phyloP scores from a whole-genome alignment of 208 protist genomes.

The Leishmania arabica region DNA sequence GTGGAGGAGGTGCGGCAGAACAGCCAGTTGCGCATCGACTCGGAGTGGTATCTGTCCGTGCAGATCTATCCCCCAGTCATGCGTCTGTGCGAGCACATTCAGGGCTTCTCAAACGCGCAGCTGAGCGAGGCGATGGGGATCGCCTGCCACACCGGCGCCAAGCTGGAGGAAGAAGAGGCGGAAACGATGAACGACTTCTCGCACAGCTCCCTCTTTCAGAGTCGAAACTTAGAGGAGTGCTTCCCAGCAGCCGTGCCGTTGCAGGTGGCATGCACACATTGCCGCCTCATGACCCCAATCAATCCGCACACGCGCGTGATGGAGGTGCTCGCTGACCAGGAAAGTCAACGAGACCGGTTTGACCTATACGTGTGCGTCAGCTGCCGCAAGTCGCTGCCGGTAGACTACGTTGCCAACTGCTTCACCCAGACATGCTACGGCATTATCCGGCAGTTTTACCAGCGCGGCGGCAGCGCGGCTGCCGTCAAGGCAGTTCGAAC shows the following conservation, averaged over 20 bases:
- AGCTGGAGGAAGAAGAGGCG: constrained; percentile 29
- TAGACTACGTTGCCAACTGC: constrained; percentile 83
- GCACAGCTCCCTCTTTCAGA: constrained; percentile 78
- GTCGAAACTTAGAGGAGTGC: constrained; percentile 62
- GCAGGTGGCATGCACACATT: constrained; percentile 77
- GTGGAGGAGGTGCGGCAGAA: constrained; percentile 85
- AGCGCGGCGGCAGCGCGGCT: constrained; percentile 57
- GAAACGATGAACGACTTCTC: constrained; percentile 65
- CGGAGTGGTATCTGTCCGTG: constrained; percentile 94
- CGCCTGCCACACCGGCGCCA: constrained; percentile 38
- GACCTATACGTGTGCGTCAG: constrained; percentile 78
- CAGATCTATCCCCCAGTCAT: constrained; percentile 96
- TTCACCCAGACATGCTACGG: constrained; percentile 75
- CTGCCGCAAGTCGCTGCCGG: constrained; percentile 54
- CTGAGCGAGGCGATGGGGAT: constrained; percentile 90
- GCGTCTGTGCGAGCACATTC: constrained; percentile 94
- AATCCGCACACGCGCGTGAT: constrained; percentile 81
- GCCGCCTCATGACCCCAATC: constrained; percentile 64
- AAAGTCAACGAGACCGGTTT: constrained; percentile 38
- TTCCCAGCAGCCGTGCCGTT: constrained; percentile 74
- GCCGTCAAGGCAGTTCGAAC: constrained; percentile 66
- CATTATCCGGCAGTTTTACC: constrained; percentile 84
- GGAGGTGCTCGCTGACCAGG: constrained; percentile 45
- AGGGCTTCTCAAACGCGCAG: constrained; percentile 81
- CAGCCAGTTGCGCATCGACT: constrained; percentile 73